These are phyloP conservation scores for Lantana camara DNA, from an alignment of 257 asterid species.

Conservation along the genomic window DNA sequence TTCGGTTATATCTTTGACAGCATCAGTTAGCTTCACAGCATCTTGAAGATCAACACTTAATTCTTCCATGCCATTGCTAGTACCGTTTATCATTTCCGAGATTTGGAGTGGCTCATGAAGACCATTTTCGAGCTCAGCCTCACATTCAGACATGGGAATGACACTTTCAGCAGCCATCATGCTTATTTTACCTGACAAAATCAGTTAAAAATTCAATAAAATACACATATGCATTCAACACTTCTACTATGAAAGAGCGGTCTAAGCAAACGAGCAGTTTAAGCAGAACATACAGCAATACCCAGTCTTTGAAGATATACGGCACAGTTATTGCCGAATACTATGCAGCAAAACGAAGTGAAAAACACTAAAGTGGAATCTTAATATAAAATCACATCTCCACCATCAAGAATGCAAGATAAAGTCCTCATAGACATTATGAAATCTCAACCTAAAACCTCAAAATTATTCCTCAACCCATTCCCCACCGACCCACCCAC, in stretches of 20 bases:
- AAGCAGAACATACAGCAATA: slow-evolving; percentile 14
- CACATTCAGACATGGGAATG: slow-evolving; percentile 31
- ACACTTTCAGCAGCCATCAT: slow-evolving; percentile 42
- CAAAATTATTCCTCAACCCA: too few species aligned
- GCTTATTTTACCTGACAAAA: slow-evolving; percentile 35
- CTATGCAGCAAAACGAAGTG: slow-evolving; percentile 1
- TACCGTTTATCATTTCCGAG: slow-evolving; percentile 34
- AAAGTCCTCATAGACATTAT: not conserved
- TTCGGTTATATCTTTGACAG: slow-evolving; percentile 26
- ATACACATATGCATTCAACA: not conserved
- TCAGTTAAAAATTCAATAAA: not conserved
- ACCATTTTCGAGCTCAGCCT: slow-evolving; percentile 37
- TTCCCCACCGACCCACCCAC: too few species aligned
- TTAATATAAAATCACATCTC: slow-evolving; percentile 19
- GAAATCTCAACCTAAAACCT: slow-evolving; percentile 18
- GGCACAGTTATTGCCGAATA: not conserved
- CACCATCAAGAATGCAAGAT: slow-evolving; percentile 27
- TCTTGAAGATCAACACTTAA: slow-evolving; percentile 40
- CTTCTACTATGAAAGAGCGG: too few species aligned
- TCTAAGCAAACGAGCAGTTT: slow-evolving; percentile 6
- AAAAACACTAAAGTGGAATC: slow-evolving; percentile 9
- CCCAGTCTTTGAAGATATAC: slow-evolving; percentile 11
- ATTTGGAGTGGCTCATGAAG: slow-evolving; percentile 35
- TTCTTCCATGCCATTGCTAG: slow-evolving; percentile 37
- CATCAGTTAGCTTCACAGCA: slow-evolving; percentile 36